Evolutionary conservation across 192 early-diverging fungal species (phyloP), one percentile per base, ranked within the genome.

Genomic region (Phycomyces nitens): DNA sequence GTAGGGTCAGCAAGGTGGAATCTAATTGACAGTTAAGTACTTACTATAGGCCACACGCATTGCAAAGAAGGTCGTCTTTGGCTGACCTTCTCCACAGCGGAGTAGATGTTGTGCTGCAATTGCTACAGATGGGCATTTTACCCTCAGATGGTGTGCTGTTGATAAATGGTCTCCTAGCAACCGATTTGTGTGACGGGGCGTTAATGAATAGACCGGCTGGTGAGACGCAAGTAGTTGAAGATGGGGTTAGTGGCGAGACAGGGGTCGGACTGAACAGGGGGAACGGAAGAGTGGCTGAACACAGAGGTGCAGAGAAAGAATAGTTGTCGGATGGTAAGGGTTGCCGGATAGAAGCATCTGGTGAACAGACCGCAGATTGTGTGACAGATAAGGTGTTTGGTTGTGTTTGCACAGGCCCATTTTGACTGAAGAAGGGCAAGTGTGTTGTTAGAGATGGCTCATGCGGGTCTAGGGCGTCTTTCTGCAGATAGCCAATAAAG

Each of bases 1-100:
- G n/a, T n/a, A n/a, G n/a, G n/a, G n/a, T n/a, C n/a, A n/a, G n/a
- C n/a, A n/a, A n/a, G n/a, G n/a, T n/a, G n/a, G n/a, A n/a, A n/a
- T n/a, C n/a, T n/a, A n/a, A n/a, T n/a, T n/a, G n/a, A n/a, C n/a
- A n/a, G n/a, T n/a, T 18, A 47, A 47, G 11, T 3, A 68, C 74
- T 69, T 84, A 94, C 80, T 94, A 99, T 39, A 99, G 77, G 1
- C 97, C 97, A 65, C 97, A 99, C 5, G 97, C 97, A 67, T 99
- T 99, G 76, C 97, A 99, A 18, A 99, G 79, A 11, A 91, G 75
- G 56, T 92, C 83, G 42, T 95, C 96, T 57, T 90, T 82, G 12
- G 81, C 80, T 26, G 92, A 88, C 10, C 95, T 81, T 50, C 97
- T 85, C 97, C 97, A 99, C 12, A 99, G 81, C 5, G 94, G 89